Conservation (phyloP, 129 eudicot genomes). For the Ambrosia artemisiifolia region DNA sequence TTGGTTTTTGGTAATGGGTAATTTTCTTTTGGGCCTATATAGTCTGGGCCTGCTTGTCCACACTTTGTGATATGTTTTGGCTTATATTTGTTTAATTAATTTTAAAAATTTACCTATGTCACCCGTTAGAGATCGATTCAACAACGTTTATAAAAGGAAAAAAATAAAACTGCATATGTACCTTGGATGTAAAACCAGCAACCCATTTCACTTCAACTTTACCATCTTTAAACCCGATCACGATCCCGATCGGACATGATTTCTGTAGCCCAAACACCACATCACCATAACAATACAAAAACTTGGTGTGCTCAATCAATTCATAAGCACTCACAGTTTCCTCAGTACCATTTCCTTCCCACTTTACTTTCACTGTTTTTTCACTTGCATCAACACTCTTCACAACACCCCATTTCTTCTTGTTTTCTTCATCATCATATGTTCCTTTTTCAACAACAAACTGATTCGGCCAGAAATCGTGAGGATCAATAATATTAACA, state of each 20-base stretch:
- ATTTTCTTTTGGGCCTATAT: too few species aligned
- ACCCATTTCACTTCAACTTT: conserved; percentile 71
- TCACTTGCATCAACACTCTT: conserved; percentile 61
- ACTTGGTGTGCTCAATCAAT: conserved; percentile 68
- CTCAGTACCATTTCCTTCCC: conserved; percentile 42
- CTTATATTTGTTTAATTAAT: too few species aligned
- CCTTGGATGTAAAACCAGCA: conserved; percentile 56
- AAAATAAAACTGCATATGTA: too few species aligned
- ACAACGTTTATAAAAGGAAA: too few species aligned
- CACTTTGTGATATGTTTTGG: too few species aligned
- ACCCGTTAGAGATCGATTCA: too few species aligned
- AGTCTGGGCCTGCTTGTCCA: too few species aligned
- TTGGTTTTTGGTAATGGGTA: too few species aligned
- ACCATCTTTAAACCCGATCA: conserved; percentile 50
- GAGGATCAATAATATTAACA: conserved; percentile 45
- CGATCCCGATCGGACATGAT: conserved; percentile 49
- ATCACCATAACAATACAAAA: conserved; percentile 48
- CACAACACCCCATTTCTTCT: conserved; percentile 62
- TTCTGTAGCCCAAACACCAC: conserved; percentile 41
- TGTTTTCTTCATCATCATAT: conserved; percentile 33
- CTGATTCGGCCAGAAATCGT: conserved; percentile 69
- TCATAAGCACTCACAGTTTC: conserved; percentile 84
- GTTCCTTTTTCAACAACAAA: conserved; percentile 58
- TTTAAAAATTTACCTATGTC: too few species aligned
- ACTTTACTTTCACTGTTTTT: conserved; percentile 61